These are phyloP conservation scores for Solanum paucissectum DNA, from an alignment of 257 asterid genomes.

Conservation along the genomic window DNA sequence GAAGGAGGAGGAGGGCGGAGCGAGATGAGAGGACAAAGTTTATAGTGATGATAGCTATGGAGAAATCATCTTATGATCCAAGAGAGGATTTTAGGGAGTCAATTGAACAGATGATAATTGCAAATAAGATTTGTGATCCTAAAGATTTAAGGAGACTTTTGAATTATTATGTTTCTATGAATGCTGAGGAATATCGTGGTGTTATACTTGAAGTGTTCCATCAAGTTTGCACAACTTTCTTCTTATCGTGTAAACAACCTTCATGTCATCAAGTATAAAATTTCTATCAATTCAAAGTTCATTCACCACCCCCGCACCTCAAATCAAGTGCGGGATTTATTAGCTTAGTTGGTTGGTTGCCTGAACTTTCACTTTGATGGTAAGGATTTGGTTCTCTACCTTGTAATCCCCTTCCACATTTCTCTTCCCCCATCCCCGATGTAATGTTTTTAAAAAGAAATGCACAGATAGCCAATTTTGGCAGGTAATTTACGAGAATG, in stretches of 20 bases:
- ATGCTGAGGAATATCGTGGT: constrained; percentile 46
- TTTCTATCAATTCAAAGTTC: not conserved
- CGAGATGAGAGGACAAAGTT: constrained; percentile 31
- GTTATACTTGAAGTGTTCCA: constrained; percentile 64
- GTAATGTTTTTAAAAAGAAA: not conserved
- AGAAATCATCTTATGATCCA: constrained; percentile 63
- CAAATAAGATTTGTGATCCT: constrained; percentile 32
- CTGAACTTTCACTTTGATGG: not conserved
- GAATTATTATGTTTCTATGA: constrained; percentile 53
- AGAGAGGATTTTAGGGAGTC: constrained; percentile 66
- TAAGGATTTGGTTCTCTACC: not conserved
- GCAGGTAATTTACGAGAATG: not conserved
- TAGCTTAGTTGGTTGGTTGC: not conserved
- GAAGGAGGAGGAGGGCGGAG: constrained; percentile 10
- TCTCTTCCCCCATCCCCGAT: not conserved
- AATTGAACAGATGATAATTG: constrained; percentile 49
- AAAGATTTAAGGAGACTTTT: constrained; percentile 55
- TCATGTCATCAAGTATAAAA: constrained; percentile 1
- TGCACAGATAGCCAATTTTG: not conserved
- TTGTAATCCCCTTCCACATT: not conserved
- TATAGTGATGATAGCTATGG: constrained; percentile 60
- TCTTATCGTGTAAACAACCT: constrained; percentile 21
- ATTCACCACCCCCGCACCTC: not conserved
- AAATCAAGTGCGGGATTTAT: not conserved
- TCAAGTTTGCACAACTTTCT: constrained; percentile 55